These are phyloP conservation scores for Geum urbanum DNA, from an alignment of 306 rosid species.

Conservation along the genomic window DNA sequence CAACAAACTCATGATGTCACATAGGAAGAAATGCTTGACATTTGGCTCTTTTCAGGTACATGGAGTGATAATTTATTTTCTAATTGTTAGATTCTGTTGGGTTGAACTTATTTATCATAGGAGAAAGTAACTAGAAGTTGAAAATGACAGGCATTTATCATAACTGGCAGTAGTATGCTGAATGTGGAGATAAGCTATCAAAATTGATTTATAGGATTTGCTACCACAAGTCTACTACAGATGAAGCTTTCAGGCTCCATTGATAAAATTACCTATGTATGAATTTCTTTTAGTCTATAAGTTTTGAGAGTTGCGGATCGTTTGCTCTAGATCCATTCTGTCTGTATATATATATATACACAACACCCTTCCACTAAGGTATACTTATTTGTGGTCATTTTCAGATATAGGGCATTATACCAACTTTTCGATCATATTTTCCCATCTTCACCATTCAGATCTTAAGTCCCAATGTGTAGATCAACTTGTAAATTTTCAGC, in stretches of 20 bases:
- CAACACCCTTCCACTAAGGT: too few species aligned
- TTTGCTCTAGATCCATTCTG: too few species aligned
- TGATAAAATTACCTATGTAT: not conserved
- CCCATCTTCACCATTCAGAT: too few species aligned
- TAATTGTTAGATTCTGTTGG: not conserved
- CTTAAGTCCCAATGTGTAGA: too few species aligned
- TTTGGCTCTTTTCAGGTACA: conserved; percentile 83
- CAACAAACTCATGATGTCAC: conserved; percentile 95
- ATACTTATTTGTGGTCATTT: too few species aligned
- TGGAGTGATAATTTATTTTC: conserved; percentile 4
- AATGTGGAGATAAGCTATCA: not conserved
- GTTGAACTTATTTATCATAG: not conserved
- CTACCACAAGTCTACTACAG: not conserved
- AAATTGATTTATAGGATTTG: not conserved
- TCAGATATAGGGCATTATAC: too few species aligned
- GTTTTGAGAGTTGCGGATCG: too few species aligned
- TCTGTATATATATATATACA: too few species aligned
- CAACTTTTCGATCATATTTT: too few species aligned
- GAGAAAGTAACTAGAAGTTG: conserved; percentile 4
- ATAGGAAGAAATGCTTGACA: conserved; percentile 89
- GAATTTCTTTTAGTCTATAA: too few species aligned
- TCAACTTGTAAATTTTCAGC: too few species aligned
- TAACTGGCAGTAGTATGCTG: not conserved
- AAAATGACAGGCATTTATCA: not conserved
- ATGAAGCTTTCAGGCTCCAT: not conserved